phyloP scores from a whole-genome alignment of 164 flowering plant species.

The Magnolia sinica region DNA sequence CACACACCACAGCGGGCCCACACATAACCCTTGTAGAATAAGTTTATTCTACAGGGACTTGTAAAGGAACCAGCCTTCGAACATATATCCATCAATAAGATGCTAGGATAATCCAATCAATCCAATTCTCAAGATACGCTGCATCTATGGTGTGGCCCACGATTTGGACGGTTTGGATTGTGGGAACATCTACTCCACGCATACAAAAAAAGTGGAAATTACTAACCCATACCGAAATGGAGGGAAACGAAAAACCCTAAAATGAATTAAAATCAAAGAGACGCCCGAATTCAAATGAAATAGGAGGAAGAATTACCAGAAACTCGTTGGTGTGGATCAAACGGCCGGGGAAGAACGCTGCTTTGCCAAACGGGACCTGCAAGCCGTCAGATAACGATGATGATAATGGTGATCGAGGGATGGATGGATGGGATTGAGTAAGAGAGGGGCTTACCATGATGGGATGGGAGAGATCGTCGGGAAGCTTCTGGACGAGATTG shows the following conservation, averaged over 20 bases:
- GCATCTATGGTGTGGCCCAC: no score
- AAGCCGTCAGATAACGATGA: background rate
- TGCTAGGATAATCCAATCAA: no score
- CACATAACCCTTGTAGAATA: no score
- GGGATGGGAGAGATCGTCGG: constrained; percentile 73
- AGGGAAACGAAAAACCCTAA: background rate
- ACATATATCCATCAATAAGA: no score
- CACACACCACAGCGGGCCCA: no score
- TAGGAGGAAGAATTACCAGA: constrained; percentile 29
- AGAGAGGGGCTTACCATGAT: constrained; percentile 49
- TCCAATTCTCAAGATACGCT: no score
- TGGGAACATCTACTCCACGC: no score
- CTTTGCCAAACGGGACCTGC: constrained; percentile 90
- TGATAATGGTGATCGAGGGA: background rate
- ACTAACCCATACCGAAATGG: no score
- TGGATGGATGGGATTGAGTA: background rate
- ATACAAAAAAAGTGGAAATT: no score
- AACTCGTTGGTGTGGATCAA: constrained; percentile 88
- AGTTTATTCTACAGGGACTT: no score
- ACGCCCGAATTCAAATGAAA: background rate
- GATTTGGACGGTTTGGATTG: no score
- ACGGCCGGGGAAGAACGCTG: constrained; percentile 88
- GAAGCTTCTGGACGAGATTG: constrained; percentile 74
- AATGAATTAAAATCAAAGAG: background rate
- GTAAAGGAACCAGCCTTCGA: no score